Evolutionary conservation across 129 eudicot species (phyloP), one percentile per base, ranked within the genome.

Genomic region (Chrysanthemum makinoi): DNA sequence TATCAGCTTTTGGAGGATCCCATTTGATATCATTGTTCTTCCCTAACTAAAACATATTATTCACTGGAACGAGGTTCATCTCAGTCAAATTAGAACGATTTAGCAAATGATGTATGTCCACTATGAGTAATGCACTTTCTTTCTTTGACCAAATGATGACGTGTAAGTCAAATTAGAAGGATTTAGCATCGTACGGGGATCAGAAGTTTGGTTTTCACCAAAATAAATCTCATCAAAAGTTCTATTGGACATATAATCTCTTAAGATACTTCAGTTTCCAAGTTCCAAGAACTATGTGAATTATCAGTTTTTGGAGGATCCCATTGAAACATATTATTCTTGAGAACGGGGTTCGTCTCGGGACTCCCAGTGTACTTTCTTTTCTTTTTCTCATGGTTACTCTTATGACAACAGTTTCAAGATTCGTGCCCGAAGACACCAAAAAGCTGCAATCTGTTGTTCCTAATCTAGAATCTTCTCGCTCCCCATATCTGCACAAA

Each of bases 361-460:
- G 74, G 74, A 67, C 76, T 76, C 60, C 63, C 74, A n/a, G 18
- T 57, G 70, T 79, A 57, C 75, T 84, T 88, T 39, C 88, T 70
- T 78, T 86, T 95, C 80, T 80, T 86, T 68, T 53, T 73, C 65
- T 72, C 89, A 65, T 79, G 67, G 57, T 22, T 86, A 46, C 52
- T 56, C 72, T 84, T 86, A 54, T 46, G 72, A 33, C 69, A 82
- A 75, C 77, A 65, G 57, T 77, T 72, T 33, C 74, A 89, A 0
- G 89, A 86, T 66, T 86, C 91, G 22, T 94, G 93, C 86, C 81
- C 43, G 90, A 88, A 64, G 95, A 95, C 57, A 87, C 87, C 64
- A 96, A 95, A 30, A 97, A 94, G 66, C 95, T 87, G 82, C 97
- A 86, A 57, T 90, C 96, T 35, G 99, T 95, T 83, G 76, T 76